A percentile compares a stretch with the other conserved stretches of the same genome.
Conservation (phyloP, 2,329 filamentous ascomycete species). For the Pseudocercospora eumusae region DNA sequence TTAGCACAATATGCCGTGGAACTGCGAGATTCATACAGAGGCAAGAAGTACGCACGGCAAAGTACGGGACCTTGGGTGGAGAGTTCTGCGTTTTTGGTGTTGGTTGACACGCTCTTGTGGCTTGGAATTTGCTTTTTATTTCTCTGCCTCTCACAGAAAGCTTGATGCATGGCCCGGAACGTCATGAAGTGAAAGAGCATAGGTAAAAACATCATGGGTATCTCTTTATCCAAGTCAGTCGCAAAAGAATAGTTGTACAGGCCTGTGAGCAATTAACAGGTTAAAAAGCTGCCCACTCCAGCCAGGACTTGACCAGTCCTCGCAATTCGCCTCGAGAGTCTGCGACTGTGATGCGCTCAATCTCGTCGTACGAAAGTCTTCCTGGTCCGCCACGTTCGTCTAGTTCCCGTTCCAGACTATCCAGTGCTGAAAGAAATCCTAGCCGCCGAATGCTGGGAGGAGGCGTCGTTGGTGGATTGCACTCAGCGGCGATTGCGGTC, state of each 20-base stretch:
- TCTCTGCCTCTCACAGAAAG: background rate
- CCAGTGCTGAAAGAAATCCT: conserved; percentile 54
- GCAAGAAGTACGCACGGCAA: background rate
- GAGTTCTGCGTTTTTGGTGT: too few relatives aligned
- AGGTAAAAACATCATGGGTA: background rate
- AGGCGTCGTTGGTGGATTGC: background rate
- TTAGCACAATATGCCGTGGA: background rate
- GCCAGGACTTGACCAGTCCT: conserved; percentile 86
- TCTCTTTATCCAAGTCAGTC: conserved; percentile 1
- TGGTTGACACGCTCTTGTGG: background rate
- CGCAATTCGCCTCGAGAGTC: conserved; percentile 63
- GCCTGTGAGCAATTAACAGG: background rate
- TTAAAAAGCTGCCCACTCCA: conserved; percentile 69
- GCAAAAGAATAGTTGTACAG: conserved; percentile 4
- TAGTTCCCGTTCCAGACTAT: conserved; percentile 68
- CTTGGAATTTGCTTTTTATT: background rate
- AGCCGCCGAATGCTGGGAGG: conserved; percentile 36
- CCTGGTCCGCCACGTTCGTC: conserved; percentile 74
- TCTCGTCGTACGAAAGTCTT: conserved; percentile 74
- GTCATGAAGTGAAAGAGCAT: too few relatives aligned
- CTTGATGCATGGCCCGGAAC: background rate
- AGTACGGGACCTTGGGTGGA: background rate
- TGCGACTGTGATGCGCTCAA: conserved; percentile 69
- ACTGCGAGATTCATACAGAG: background rate
- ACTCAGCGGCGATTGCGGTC: background rate